Evolutionary conservation across 2,329 filamentous ascomycete genomes (phyloP).

Genomic region (Chaetomium olivaceum): DNA sequence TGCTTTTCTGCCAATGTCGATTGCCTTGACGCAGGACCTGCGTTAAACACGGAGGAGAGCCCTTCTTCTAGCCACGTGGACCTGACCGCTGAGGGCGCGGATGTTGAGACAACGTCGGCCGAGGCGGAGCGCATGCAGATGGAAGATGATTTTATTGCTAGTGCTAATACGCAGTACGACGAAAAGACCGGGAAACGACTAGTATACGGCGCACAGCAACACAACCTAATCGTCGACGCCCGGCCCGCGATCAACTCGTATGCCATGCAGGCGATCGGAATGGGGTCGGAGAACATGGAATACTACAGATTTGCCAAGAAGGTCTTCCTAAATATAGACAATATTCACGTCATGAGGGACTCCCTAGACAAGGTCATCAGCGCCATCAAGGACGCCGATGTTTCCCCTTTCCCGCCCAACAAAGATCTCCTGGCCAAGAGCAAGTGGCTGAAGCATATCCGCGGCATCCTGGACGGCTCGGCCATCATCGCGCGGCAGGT

Average conservation of each 20-base stretch:
- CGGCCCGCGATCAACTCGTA: slow-evolving; percentile 91
- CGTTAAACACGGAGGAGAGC: slow-evolving; percentile 41
- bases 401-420: slow-evolving; percentile 79
- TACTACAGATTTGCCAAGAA: slow-evolving; percentile 92
- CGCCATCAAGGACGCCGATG: slow-evolving; percentile 87
- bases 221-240: slow-evolving; percentile 93
- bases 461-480: slow-evolving; percentile 79
- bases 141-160: slow-evolving; percentile 66
- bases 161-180: slow-evolving; percentile 54
- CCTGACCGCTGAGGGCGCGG: slow-evolving; percentile 39
- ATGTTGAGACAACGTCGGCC: slow-evolving; percentile 52
- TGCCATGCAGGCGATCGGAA: slow-evolving; percentile 88
- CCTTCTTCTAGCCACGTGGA: slow-evolving; percentile 55
- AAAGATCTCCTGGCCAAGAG: slow-evolving; percentile 79
- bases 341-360: slow-evolving; percentile 96
- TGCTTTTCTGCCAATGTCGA: slow-evolving; percentile 76
- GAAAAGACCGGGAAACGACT: slow-evolving; percentile 62
- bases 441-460: slow-evolving; percentile 88
- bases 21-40: slow-evolving; percentile 42
- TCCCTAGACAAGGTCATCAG: slow-evolving; percentile 87
- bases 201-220: slow-evolving; percentile 89
- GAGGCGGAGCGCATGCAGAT: slow-evolving; percentile 64
- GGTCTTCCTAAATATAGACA: slow-evolving; percentile 92
- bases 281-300: slow-evolving; percentile 97
- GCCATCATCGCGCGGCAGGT: slow-evolving; percentile 83